Evolutionary conservation across 148 eudicot genomes (phyloP), one percentile per base, ranked within the genome.

Genomic region (Bassia scoparia): DNA sequence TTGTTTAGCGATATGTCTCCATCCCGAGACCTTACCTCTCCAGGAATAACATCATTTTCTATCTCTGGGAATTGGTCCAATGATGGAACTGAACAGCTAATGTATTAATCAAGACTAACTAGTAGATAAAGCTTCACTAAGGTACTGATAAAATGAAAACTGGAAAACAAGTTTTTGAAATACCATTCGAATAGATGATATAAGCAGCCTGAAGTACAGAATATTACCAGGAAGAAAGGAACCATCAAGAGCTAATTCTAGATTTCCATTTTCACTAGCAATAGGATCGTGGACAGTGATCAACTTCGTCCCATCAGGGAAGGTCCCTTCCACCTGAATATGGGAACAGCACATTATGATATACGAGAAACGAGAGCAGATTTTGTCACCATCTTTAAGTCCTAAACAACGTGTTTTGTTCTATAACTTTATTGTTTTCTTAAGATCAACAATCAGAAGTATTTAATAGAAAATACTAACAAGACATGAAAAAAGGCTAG

Each of bases 241-340:
- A 76, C 98, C 96, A 54, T 88, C 88, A 63, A 95, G 87, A 71
- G 96, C 97, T 71, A 91, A 82, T 80, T 86, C 97, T 79, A 94
- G 82, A 80, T 94, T 86, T 80, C 98, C 98, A 83, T 89, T 83
- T 81, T 94, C 97, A 76, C 86, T 35, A 66, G 90, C 87, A 78
- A 91, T 85, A 38, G 96, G 86, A 82, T 94, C 89, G 79, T 95
- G 98, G 63, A 95, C 68, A 27, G 98, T 91, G 70, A 95, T 78
- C 74, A 95, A 80, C 82, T 91, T 95, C 75, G 98, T 95, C 35
- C 97, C 98, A 75, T 94, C 98, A 34, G 86, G 87, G 75, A 95
- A 95, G 65, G 98, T 95, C n/a, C n/a, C n/a, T n/a, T n/a, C n/a
- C n/a, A n/a, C n/a, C n/a, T n/a, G n/a, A n/a, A 71, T 59, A 76